phyloP scores from a whole-genome alignment of 768 basidiomycete species.

The Naganishia vaughanmartiniae region DNA sequence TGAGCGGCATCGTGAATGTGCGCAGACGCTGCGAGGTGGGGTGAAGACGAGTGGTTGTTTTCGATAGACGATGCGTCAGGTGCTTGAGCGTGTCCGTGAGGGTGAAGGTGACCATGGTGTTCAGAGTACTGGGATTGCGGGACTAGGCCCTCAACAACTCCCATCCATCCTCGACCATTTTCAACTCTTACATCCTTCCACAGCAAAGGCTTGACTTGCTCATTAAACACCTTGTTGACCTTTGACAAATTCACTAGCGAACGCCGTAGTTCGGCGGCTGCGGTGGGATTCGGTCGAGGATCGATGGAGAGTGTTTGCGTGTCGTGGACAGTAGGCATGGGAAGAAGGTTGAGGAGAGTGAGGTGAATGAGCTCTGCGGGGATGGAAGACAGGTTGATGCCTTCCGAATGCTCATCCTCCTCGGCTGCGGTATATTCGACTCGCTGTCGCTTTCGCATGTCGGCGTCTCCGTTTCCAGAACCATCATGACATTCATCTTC shows the following conservation, averaged over 20 bases:
- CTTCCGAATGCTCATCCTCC: slow-evolving; percentile 6
- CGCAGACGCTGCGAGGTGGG: background rate
- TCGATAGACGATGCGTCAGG: slow-evolving; percentile 1
- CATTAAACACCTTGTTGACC: slow-evolving; percentile 33
- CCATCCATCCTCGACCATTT: slow-evolving; percentile 48
- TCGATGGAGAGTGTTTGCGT: slow-evolving; percentile 22
- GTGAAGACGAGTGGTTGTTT: slow-evolving; percentile 4
- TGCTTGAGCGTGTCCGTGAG: slow-evolving; percentile 20
- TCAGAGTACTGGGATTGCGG: slow-evolving; percentile 24
- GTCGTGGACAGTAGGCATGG: slow-evolving; percentile 7
- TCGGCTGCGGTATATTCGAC: slow-evolving; percentile 22
- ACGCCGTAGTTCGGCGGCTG: slow-evolving; percentile 21
- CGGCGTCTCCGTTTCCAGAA: slow-evolving; percentile 7
- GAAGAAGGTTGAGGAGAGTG: slow-evolving; percentile 16
- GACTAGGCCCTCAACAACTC: slow-evolving; percentile 47
- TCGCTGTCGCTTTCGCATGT: slow-evolving; percentile 26
- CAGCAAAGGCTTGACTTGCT: slow-evolving; percentile 45
- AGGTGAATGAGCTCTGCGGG: slow-evolving; percentile 22
- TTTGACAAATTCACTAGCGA: slow-evolving; percentile 16
- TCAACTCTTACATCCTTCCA: slow-evolving; percentile 50
- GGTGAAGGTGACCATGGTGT: slow-evolving; percentile 23
- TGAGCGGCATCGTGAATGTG: slow-evolving; percentile 9
- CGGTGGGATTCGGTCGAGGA: slow-evolving; percentile 19
- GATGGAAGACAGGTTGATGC: slow-evolving; percentile 10
- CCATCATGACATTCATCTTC: slow-evolving; percentile 5